Percentiles rank a stretch among this genome's conserved stretches.
phyloP scores from a whole-genome alignment of 371 early-diverging fungal genomes.

The Rhizopus arrhizus region DNA sequence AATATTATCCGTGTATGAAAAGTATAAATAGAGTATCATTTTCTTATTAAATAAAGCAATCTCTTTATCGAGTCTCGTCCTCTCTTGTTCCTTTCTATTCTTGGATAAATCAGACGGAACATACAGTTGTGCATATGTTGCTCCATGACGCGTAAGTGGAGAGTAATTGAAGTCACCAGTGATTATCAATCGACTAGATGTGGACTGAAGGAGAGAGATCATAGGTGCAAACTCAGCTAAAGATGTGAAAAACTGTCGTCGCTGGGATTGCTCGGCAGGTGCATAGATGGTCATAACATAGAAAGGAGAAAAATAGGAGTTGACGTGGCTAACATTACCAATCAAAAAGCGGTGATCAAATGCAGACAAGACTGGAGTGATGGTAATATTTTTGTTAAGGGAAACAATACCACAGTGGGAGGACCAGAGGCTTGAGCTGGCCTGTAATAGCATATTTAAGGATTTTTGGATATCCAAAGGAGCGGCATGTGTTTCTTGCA shows the following conservation, averaged over 20 bases:
- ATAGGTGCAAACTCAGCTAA: background rate
- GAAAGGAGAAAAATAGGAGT: background rate
- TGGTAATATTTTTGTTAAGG: background rate
- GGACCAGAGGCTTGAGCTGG: background rate
- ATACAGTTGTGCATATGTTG: background rate
- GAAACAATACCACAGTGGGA: constrained; percentile 8
- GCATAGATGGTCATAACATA: constrained; percentile 10
- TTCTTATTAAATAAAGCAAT: too few species aligned
- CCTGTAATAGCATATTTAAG: background rate
- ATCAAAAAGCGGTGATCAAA: background rate
- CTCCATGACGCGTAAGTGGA: too few species aligned
- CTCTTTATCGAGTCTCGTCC: too few species aligned
- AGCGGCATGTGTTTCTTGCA: constrained; percentile 7
- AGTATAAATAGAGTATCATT: too few species aligned
- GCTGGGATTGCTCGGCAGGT: background rate
- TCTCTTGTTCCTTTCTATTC: too few species aligned
- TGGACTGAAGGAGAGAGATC: too few species aligned
- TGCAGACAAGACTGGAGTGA: background rate
- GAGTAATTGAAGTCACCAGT: constrained; percentile 18
- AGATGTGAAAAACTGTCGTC: background rate
- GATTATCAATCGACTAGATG: background rate
- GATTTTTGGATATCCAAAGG: background rate
- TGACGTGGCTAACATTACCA: background rate
- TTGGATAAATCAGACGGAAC: too few species aligned
- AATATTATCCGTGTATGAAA: too few species aligned